phyloP scores from a whole-genome alignment of 176 grass and related monocot species.

The Bothriochloa decipiens region DNA sequence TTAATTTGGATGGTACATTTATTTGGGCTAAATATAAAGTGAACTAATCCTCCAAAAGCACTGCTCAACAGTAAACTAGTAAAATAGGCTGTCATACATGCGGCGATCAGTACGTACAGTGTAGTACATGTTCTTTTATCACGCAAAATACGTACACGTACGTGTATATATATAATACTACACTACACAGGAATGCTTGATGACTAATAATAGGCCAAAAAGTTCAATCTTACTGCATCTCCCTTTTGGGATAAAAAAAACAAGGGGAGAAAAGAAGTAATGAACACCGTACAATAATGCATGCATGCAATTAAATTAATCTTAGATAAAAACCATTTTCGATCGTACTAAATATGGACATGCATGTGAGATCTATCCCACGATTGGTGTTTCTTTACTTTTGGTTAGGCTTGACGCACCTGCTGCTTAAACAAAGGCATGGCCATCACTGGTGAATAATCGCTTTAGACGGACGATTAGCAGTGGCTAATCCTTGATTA shows the following conservation, averaged over 20 bases:
- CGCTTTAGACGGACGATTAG: background rate
- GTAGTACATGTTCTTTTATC: too few relatives aligned
- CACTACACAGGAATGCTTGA: background rate
- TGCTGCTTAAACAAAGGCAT: background rate
- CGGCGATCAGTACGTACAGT: too few relatives aligned
- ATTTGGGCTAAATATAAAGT: too few relatives aligned
- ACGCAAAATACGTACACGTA: background rate
- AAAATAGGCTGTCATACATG: too few relatives aligned
- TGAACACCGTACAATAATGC: constrained; percentile 16
- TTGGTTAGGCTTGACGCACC: background rate
- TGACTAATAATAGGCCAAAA: background rate
- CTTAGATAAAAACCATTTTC: background rate
- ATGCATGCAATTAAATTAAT: background rate
- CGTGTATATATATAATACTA: background rate
- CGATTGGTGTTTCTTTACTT: background rate
- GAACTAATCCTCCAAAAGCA: too few relatives aligned
- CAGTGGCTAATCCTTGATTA: background rate
- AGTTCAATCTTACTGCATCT: background rate
- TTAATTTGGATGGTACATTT: too few relatives aligned
- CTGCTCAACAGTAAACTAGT: too few relatives aligned
- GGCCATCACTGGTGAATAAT: background rate
- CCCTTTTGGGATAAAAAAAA: background rate
- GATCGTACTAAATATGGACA: background rate
- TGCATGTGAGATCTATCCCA: background rate
- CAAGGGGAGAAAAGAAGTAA: background rate